phyloP scores from a whole-genome alignment of 441 rosid genomes.

The Rhodomyrtus psidioides region DNA sequence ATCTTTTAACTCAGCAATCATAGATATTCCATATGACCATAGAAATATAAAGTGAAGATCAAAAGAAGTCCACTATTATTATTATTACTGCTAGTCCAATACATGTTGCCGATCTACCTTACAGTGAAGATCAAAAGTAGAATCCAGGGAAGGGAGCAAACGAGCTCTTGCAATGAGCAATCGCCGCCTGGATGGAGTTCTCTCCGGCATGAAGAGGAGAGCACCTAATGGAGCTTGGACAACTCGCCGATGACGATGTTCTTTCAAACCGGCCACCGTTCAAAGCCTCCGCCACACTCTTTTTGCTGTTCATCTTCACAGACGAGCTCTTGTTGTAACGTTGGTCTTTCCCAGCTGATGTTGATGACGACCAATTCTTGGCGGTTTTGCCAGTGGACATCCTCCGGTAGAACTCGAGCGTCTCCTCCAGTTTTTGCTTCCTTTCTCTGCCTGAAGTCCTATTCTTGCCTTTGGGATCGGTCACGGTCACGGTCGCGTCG shows the following conservation, averaged over 20 bases:
- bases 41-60: not conserved
- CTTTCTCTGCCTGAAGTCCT: not conserved
- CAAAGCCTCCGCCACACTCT: not conserved
- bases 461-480: not conserved
- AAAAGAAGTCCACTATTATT: not conserved
- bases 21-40: not conserved
- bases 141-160: not conserved
- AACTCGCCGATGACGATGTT: not conserved
- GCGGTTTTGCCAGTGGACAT: not conserved
- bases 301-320: not conserved
- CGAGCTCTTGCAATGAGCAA: slow-evolving; percentile 9
- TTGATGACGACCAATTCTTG: not conserved
- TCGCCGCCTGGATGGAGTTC: slow-evolving; percentile 4
- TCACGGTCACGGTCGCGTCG: not conserved
- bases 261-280: not conserved
- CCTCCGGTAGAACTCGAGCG: not conserved
- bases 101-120: not conserved
- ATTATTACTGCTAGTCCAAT: not conserved
- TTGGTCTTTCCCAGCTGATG: not conserved
- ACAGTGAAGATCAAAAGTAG: not conserved
- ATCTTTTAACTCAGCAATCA: not conserved
- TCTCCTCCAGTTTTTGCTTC: not conserved
- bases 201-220: not conserved
- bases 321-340: not conserved
- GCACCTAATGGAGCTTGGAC: not conserved